Evolutionary conservation across 2,329 filamentous ascomycete species (phyloP), one percentile per base, ranked within the genome.

Genomic region (Colletotrichum graminicola): DNA sequence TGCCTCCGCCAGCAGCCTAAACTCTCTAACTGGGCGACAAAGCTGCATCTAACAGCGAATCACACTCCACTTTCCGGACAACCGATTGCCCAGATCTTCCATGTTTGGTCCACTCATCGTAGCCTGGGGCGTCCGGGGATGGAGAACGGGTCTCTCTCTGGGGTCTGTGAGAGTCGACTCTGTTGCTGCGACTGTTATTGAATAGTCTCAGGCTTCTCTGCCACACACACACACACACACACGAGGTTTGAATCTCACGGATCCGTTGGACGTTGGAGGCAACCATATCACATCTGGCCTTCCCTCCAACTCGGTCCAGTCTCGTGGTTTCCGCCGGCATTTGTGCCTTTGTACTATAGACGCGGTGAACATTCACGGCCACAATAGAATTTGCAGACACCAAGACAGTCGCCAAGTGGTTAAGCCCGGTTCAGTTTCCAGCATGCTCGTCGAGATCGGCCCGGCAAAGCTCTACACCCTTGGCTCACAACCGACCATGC

Each of bases 1-100:
- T 32, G 62, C 64, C 64, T 59, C 64, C 52, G 61, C 56, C 59
- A 59, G 68, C 59, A 71, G 64, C 52, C 57, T 63, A 52, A 68
- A 71, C 47, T 49, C 65, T 23, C 10, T 41, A 43, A 62, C 67
- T 52, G 51, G 54, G 61, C 57, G 34, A 62, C 34, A 41, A 16
- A 34, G 32, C 47, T 34, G 62, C 55, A 62, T 62, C 21, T 41
- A 21, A 36, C 64, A 63, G 57, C 64, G 39, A 63, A 71, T 68
- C 57, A 71, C 45, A 41, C 67, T 41, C 68, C 51, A 54, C 56
- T 34, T 39, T 26, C 36, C 36, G 45, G n/a, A 23, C 45, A 29
- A 43, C 56, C 36, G 26, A 49, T 54, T 56, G 43, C 41, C 32
- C 52, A 32, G 41, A 32, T 45, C 57, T 18, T 55, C 26, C 23